Conservation (phyloP, 345 rosid species). For the Barbarea vulgaris region DNA sequence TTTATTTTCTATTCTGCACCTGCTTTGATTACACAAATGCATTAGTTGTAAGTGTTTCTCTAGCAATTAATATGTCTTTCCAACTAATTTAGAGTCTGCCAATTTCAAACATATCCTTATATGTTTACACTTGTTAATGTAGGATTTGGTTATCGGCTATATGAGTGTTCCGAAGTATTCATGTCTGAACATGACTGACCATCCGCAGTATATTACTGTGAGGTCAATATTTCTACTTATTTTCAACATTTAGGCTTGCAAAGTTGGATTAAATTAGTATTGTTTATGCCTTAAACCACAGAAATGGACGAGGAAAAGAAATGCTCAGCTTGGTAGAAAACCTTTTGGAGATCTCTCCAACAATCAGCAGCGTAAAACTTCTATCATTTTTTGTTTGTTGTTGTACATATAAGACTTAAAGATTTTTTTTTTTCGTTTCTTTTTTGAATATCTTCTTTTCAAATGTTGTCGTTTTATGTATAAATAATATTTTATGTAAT, state of each 20-base stretch:
- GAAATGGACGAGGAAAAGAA: slow-evolving; percentile 87
- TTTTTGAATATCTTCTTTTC: no score
- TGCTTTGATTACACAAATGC: slow-evolving; percentile 98
- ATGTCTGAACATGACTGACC: slow-evolving; percentile 87
- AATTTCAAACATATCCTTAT: slow-evolving; percentile 14
- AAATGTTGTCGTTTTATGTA: no score
- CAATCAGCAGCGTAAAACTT: slow-evolving; percentile 67
- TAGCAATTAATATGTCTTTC: slow-evolving; percentile 1
- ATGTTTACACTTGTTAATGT: slow-evolving; percentile 15
- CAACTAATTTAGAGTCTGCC: background rate
- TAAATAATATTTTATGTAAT: no score
- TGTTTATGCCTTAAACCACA: slow-evolving; percentile 43
- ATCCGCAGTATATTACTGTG: slow-evolving; percentile 91
- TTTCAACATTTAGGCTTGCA: background rate
- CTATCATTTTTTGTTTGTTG: background rate
- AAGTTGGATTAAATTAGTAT: slow-evolving; percentile 10
- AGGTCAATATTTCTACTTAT: slow-evolving; percentile 50
- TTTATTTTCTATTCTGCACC: slow-evolving; percentile 50
- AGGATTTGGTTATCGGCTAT: slow-evolving; percentile 97
- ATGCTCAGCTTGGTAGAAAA: slow-evolving; percentile 83
- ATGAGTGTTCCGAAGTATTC: slow-evolving; percentile 97
- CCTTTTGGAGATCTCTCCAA: slow-evolving; percentile 83
- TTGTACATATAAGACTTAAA: background rate
- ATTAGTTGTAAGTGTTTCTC: slow-evolving; percentile 72
- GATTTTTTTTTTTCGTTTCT: no score